Base-by-base conservation (phyloP, 1,284 basidiomycete species). In the Mycena sp. region DNA sequence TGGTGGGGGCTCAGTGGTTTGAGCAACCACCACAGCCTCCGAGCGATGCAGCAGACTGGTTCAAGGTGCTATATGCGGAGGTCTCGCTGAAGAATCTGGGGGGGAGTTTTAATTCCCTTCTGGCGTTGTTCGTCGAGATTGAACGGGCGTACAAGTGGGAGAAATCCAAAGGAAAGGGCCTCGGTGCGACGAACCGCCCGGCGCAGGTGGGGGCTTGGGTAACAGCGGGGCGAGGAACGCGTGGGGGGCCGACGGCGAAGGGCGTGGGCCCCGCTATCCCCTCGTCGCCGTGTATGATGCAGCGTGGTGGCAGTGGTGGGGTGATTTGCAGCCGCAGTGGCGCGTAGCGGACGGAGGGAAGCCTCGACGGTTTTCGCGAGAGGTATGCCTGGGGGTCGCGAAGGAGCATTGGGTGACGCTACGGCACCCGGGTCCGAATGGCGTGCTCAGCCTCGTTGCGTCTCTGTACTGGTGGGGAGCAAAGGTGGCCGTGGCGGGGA, bases 231-330 rank as follows among this genome's bases (percentile, higher is more conserved):
- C 21, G 25, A 38, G 30, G 51, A 40, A n/a, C 32, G 25, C 19
- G 51, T 14, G n/a, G n/a, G 40, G 40, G 40, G 6, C n/a, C n/a
- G n/a, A n/a, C n/a, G n/a, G 7, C 21, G 9, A 43, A 19, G 40
- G 40, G 40, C n/a, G 40, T 17, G 9, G 40, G n/a, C 6, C 40
- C 38, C 17, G 17, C 12, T 7, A n/a, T 53, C 6, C 16, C 25
- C 17, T n/a, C 25, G 11, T 30, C 19, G 14, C 16, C 12, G 51
- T n/a, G 6, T 53, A 37, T 21, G 30, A 29, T 7, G 32, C 25
- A 23, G 25, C 17, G 21, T 58, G 55, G 55, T 58, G 55, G 55
- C 16, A 14, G 40, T 58, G 55, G 55, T 58, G 55, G 55, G 5
- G 14, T 11, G 5, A 7, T 6, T 21, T 58, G 28, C 43, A 48